Evolutionary conservation across 2,329 filamentous ascomycete species (phyloP).

Genomic region (Colletotrichum sp.): DNA sequence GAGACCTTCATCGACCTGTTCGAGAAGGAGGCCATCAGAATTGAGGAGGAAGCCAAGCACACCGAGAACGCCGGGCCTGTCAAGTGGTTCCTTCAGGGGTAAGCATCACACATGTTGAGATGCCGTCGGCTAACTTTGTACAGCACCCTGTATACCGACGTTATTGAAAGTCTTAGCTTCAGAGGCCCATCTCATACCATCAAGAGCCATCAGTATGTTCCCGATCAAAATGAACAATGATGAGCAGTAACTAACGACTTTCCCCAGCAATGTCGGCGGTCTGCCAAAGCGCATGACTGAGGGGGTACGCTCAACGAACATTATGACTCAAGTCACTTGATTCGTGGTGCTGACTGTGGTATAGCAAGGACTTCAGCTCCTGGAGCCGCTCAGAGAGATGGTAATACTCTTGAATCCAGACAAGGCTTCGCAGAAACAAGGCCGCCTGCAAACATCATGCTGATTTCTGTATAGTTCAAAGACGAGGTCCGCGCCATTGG

Average conservation of each 20-base stretch:
- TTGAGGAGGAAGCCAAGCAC: slow-evolving; percentile 73
- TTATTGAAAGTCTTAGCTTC: slow-evolving; percentile 43
- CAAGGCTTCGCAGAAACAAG: not conserved
- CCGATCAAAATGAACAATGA: not conserved
- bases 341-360: not conserved
- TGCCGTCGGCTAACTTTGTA: not conserved
- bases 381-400: slow-evolving; percentile 23
- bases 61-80: slow-evolving; percentile 75
- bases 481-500: slow-evolving; percentile 34
- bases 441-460: not conserved
- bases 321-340: slow-evolving; percentile 17
- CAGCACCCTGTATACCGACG: slow-evolving; percentile 23
- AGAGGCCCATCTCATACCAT: slow-evolving; percentile 56
- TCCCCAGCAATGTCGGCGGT: slow-evolving; percentile 17
- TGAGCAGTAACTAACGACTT: not conserved
- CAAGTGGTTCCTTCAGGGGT: slow-evolving; percentile 79
- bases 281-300: not conserved
- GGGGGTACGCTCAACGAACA: not conserved
- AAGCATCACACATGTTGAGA: slow-evolving; percentile 36
- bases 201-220: slow-evolving; percentile 31
- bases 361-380: slow-evolving; percentile 10
- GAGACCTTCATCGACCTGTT: slow-evolving; percentile 34
- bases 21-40: slow-evolving; percentile 65
- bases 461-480: not conserved
- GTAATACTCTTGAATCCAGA: slow-evolving; percentile 30